Percentiles rank a stretch among this genome's conserved stretches.
These are phyloP conservation scores for Phyllosticta ampelicida DNA, from an alignment of 2,329 filamentous ascomycete species.

Conservation along the genomic window DNA sequence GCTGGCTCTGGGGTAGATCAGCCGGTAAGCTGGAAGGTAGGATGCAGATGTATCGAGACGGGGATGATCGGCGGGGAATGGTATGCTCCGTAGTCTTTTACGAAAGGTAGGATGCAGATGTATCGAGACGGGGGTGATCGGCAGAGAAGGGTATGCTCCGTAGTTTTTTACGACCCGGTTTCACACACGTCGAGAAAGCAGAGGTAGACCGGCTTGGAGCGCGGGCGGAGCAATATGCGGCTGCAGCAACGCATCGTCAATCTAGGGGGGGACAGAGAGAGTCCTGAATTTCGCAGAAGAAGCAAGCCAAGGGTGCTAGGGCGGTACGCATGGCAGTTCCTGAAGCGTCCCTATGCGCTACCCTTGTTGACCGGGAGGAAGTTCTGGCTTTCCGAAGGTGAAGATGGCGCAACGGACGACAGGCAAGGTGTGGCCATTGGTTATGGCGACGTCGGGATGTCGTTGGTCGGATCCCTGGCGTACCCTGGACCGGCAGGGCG, in stretches of 20 bases:
- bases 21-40: neutral
- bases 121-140: neutral
- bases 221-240: neutral
- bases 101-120: neutral
- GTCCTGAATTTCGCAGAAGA: neutral
- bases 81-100: neutral
- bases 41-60: neutral
- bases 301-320: neutral
- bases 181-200: neutral
- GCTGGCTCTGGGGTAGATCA: neutral
- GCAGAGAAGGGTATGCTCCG: neutral
- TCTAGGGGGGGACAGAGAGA: neutral
- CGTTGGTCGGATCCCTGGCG: neutral
- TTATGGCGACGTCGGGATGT: neutral
- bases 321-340: neutral
- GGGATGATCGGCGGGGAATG: neutral
- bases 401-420: neutral
- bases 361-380: neutral
- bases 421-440: neutral
- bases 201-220: neutral
- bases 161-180: neutral
- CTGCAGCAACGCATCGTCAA: neutral
- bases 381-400: neutral
- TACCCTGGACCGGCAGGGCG: neutral
- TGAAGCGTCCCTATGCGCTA: too few species aligned